Evolutionary conservation across 139 green algal genomes (phyloP).

Genomic region (Micromonas commoda): DNA sequence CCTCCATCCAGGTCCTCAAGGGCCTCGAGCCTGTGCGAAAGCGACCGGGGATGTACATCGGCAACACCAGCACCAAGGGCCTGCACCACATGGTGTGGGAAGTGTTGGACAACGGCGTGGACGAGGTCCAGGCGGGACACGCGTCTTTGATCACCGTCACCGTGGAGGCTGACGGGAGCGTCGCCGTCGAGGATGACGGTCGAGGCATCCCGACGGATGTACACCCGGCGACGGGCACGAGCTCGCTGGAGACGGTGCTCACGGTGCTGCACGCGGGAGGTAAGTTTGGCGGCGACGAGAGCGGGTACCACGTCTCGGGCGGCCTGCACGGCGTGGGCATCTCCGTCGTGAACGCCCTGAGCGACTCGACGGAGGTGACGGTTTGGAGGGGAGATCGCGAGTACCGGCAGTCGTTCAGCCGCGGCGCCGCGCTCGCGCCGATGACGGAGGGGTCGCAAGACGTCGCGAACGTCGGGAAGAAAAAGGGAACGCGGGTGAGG

Average conservation of each 20-base stretch:
- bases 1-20: slow-evolving; percentile 68
- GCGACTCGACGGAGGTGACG: slow-evolving; percentile 57
- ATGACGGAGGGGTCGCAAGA: slow-evolving; percentile 4
- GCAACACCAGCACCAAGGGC: slow-evolving; percentile 77
- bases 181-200: slow-evolving; percentile 80
- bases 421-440: slow-evolving; percentile 45
- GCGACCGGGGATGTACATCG: slow-evolving; percentile 99
- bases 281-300: slow-evolving; percentile 87
- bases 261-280: slow-evolving; percentile 88
- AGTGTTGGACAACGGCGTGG: slow-evolving; percentile 94
- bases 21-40: slow-evolving; percentile 96
- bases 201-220: slow-evolving; percentile 84
- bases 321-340: slow-evolving; percentile 95
- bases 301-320: slow-evolving; percentile 75
- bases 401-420: slow-evolving; percentile 62
- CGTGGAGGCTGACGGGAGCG: slow-evolving; percentile 57
- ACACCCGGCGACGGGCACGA: slow-evolving; percentile 80
- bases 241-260: slow-evolving; percentile 63
- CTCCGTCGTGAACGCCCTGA: slow-evolving; percentile 93
- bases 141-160: slow-evolving; percentile 57
- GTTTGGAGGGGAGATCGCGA: slow-evolving; percentile 57
- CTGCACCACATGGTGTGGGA: slow-evolving; percentile 97
- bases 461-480: not conserved
- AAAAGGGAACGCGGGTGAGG: slow-evolving; percentile 60
- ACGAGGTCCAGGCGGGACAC: slow-evolving; percentile 67